These are phyloP conservation scores for Ziziphus jujuba DNA, from an alignment of 306 rosid species.

Conservation along the genomic window DNA sequence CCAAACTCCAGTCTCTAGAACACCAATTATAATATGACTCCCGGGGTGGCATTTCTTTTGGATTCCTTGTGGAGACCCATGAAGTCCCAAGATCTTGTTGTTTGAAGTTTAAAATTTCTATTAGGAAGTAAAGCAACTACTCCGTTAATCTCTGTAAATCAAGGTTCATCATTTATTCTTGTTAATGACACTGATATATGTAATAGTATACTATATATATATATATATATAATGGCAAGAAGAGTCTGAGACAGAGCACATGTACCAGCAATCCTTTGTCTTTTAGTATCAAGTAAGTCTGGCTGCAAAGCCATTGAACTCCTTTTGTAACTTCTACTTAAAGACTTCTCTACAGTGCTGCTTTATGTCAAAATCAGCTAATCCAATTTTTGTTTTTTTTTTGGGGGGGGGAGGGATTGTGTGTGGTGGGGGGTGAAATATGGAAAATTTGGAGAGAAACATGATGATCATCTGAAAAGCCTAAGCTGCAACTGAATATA, in stretches of 20 bases:
- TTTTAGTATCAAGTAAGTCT: conserved; percentile 17
- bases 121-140: conserved; percentile 22
- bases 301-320: conserved; percentile 41
- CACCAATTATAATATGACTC: conserved; percentile 21
- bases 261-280: conserved; percentile 22
- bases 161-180: neutral
- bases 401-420: no score
- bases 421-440: no score
- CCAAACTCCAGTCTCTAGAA: conserved; percentile 22
- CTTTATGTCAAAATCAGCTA: neutral
- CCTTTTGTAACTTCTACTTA: conserved; percentile 31
- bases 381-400: no score
- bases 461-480: no score
- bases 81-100: conserved; percentile 25
- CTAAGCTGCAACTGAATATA: neutral
- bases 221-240: neutral
- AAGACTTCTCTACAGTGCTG: neutral
- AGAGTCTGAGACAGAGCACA: neutral
- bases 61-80: neutral
- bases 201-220: neutral
- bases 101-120: neutral
- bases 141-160: conserved; percentile 15
- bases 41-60: conserved; percentile 7
- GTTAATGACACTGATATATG: neutral
- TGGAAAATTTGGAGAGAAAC: neutral